Evolutionary conservation across 495 filamentous ascomycete species (phyloP), one percentile per base, ranked within the genome.

Genomic region (Hyaloscypha variabilis): DNA sequence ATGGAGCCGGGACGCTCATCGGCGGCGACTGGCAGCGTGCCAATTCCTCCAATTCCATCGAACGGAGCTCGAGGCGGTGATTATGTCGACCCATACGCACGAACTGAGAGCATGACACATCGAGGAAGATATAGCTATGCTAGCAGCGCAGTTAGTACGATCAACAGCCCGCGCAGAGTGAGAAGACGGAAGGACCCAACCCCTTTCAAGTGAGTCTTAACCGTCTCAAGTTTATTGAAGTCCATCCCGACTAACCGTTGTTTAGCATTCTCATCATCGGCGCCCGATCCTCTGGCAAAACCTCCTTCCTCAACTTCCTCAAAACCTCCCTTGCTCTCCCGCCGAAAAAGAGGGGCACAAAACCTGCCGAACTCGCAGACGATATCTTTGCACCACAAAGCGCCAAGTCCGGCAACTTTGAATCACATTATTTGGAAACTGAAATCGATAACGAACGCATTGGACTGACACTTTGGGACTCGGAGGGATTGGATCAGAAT

Each of bases 101-200:
- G 90, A 34, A 87, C 89, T 30, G 91, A 93, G 77, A 99, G 95
- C 83, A 97, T 99, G 92, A 93, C 96, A 61, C 88, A 99, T 78
- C 92, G 95, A 70, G 93, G 95, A 58, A 91, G 95, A 54, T 97
- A 97, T 77, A 97, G 94, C 77, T 97, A 97, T 74, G 95, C 94
- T 58, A 97, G 92, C 78, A 96, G 91, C 77, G 90, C 91, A 31
- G 84, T 92, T 58, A 97, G 92, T 78, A 92, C 91, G 64, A 88
- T 97, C 78, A 97, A 97, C 81, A 97, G 92, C 77, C 95, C 95
- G 51, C 87, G 95, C 66, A 87, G 95, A 72, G 88, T 98, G 55
- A 86, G 95, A 68, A 88, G 95, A 76, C 90, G 95, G 79, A 97
- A 95, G 82, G 95, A 99, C 73, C 95, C 95, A 24, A 97, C 93